Percentiles rank a stretch among this genome's conserved stretches.
Conservation (phyloP, 768 basidiomycete genomes). For the Xerocomellus dryophilus region DNA sequence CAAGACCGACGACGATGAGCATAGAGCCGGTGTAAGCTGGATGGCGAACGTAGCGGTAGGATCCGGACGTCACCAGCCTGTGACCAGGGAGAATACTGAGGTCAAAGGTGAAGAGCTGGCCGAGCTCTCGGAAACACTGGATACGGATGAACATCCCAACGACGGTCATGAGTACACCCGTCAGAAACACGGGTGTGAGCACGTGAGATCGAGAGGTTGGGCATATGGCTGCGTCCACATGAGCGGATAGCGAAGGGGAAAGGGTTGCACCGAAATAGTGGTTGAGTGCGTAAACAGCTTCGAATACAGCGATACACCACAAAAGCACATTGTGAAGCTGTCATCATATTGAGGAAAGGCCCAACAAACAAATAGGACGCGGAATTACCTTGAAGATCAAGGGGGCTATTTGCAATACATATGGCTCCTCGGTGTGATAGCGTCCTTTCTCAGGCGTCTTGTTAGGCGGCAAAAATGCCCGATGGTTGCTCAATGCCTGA, state of each 20-base stretch:
- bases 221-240: constrained; percentile 35
- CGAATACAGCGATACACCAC: constrained; percentile 50
- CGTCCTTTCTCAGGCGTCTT: constrained; percentile 48
- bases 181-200: constrained; percentile 43
- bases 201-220: constrained; percentile 23
- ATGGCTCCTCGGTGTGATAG: constrained; percentile 52
- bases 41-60: constrained; percentile 52
- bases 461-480: constrained; percentile 56
- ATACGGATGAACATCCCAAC: constrained; percentile 48
- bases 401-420: constrained; percentile 54
- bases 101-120: constrained; percentile 56
- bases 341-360: background rate
- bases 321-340: constrained; percentile 50
- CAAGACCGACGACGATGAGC: constrained; percentile 45
- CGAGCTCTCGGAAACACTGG: constrained; percentile 53
- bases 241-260: constrained; percentile 35
- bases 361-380: background rate
- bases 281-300: constrained; percentile 44
- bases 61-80: constrained; percentile 48
- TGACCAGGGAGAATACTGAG: constrained; percentile 53
- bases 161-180: constrained; percentile 43
- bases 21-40: constrained; percentile 56
- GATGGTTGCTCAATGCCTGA: constrained; percentile 50
- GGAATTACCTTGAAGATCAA: constrained; percentile 49
- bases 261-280: constrained; percentile 27